Evolutionary conservation across 1,284 basidiomycete species (phyloP).

Genomic region (Somion occarium): DNA sequence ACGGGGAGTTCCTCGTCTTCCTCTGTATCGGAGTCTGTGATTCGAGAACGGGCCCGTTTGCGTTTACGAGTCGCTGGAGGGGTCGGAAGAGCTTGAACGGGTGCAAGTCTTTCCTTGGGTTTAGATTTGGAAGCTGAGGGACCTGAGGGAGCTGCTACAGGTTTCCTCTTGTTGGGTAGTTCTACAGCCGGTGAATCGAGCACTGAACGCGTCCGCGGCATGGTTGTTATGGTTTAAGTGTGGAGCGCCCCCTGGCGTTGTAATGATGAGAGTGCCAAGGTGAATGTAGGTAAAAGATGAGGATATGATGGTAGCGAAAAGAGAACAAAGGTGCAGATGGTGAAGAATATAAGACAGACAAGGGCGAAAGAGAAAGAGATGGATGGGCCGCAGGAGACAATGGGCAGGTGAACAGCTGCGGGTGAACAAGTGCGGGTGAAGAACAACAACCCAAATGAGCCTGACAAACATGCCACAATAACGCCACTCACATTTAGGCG

Average conservation of each 20-base stretch:
- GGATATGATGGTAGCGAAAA: neutral
- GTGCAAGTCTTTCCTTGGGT: slow-evolving; percentile 10
- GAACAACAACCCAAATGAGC: too few relatives aligned
- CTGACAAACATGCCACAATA: too few relatives aligned
- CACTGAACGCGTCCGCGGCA: slow-evolving; percentile 10
- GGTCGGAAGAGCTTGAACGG: slow-evolving; percentile 26
- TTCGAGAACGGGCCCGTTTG: slow-evolving; percentile 17
- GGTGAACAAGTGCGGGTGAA: too few relatives aligned
- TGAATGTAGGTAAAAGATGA: neutral
- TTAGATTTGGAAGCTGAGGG: neutral
- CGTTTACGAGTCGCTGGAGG: slow-evolving; percentile 33
- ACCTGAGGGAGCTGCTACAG: slow-evolving; percentile 8
- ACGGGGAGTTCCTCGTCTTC: slow-evolving; percentile 19
- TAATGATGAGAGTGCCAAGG: neutral
- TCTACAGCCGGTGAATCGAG: slow-evolving; percentile 4
- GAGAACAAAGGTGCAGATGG: neutral
- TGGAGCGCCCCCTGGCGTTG: too few relatives aligned
- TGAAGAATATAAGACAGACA: neutral
- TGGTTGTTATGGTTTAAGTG: neutral
- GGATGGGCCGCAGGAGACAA: neutral
- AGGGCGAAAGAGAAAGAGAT: neutral
- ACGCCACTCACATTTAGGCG: too few relatives aligned
- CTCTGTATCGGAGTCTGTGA: slow-evolving; percentile 31
- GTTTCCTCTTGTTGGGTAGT: neutral
- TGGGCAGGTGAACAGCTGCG: neutral